Evolutionary conservation across 371 early-diverging fungal species (phyloP), one percentile per base, ranked within the genome.

Genomic region (Enterocytospora artemiae): DNA sequence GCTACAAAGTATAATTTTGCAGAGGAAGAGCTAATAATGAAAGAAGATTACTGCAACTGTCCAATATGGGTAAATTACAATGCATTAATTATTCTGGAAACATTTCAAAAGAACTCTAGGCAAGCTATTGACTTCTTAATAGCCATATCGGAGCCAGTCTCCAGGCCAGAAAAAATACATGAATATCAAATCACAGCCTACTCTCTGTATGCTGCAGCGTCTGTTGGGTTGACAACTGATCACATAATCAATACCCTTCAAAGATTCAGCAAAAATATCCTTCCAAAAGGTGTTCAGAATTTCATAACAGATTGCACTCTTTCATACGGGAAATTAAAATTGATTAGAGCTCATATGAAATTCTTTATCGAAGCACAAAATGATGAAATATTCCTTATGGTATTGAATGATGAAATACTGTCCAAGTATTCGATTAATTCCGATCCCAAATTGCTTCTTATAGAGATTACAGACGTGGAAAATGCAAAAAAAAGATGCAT

Each of bases 201-300:
- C 76, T 92, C 93, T 9, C 82, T 98, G 0, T 94, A 97, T 76
- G 99, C 99, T 16, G 99, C 97, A 5, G 95, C 95, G 1, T 91
- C 91, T 43, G 93, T 96, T 2, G 98, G 98, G 2, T 79, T 97
- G 52, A 88, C 90, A 46, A 89, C 95, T 4, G 87, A 88, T 48
- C 87, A 87, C 71, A 96, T 97, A 59, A 85, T 96, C 46, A 83
- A 86, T 58, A 91, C 93, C 0, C 76, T 97, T 58, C 84, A 89
- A 63, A 82, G 86, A 55, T 82, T 96, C 4, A 89, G 91, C 43
- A 91, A 93, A 76, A 86, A 84, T 36, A 55, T 54, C 33, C 81
- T 93, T 5, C 92, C 93, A 2, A 82, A 85, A n/a, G 80, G 84
- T 24, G 84, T 96, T 57, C 79, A 83, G n/a, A 78, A 85, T 30